These are phyloP conservation scores for Coemansia sp. DNA, from an alignment of 192 early-diverging fungal genomes.

Conservation along the genomic window DNA sequence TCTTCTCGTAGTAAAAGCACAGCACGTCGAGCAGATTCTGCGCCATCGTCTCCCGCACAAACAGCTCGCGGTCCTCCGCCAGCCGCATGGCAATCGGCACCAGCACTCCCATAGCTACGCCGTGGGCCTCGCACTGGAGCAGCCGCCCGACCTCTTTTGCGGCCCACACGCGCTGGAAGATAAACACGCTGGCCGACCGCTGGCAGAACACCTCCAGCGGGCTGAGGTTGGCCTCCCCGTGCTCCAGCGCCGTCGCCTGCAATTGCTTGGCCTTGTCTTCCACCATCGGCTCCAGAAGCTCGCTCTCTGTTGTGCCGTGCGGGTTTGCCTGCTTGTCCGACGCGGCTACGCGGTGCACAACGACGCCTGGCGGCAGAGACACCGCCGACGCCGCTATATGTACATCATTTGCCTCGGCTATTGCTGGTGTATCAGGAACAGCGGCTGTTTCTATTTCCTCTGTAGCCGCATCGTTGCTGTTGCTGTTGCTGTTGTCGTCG, in stretches of 20 bases:
- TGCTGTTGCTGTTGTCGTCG: conserved; percentile 2
- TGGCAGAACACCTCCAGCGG: conserved; percentile 47
- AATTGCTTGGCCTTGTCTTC: conserved; percentile 46
- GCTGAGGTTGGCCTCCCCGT: conserved; percentile 48
- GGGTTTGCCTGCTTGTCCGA: conserved; percentile 42
- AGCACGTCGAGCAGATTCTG: conserved; percentile 44
- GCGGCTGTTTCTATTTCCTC: neutral
- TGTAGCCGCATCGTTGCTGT: neutral
- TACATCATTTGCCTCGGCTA: neutral
- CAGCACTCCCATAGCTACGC: conserved; percentile 28
- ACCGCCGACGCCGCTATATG: neutral
- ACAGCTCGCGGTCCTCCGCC: conserved; percentile 50
- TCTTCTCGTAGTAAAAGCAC: conserved; percentile 43
- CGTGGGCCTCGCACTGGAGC: conserved; percentile 12
- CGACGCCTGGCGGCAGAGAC: conserved; percentile 25
- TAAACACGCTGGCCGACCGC: conserved; percentile 44
- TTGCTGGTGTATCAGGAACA: neutral
- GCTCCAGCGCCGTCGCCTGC: conserved; percentile 39
- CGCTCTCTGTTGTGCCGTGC: conserved; percentile 38
- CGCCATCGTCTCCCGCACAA: conserved; percentile 57
- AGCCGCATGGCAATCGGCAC: conserved; percentile 55
- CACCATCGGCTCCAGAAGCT: conserved; percentile 47
- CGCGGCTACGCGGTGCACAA: conserved; percentile 48
- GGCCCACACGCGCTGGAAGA: conserved; percentile 57
- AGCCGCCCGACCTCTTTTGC: conserved; percentile 45